Conservation (phyloP, 2,329 filamentous ascomycete genomes). For the Curvularia spicifera region DNA sequence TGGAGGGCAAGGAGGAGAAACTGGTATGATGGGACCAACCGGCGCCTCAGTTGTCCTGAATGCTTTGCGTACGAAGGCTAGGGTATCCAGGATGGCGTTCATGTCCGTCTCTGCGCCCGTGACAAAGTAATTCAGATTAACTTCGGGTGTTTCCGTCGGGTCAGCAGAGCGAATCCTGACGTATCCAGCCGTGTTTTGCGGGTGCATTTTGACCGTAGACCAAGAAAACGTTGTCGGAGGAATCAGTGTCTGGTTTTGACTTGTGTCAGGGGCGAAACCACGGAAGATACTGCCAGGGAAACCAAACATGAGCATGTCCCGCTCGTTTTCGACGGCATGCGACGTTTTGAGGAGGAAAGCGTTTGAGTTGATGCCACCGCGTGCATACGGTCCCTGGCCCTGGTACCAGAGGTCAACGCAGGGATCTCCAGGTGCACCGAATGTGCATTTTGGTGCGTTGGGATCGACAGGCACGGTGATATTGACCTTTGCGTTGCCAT, state of each 20-base stretch:
- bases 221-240: conserved; percentile 43
- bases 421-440: conserved; percentile 28
- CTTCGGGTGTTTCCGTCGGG: conserved; percentile 66
- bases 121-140: conserved; percentile 49
- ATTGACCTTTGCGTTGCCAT: conserved; percentile 51
- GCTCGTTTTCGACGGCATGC: conserved; percentile 53
- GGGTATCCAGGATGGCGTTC: conserved; percentile 60
- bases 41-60: conserved; percentile 60
- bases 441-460: conserved; percentile 22
- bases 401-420: conserved; percentile 28
- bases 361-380: conserved; percentile 58
- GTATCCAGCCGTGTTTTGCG: conserved; percentile 64
- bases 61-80: conserved; percentile 64
- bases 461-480: conserved; percentile 11
- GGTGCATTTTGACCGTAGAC: conserved; percentile 65
- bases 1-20: conserved; percentile 49
- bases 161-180: conserved; percentile 65
- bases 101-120: conserved; percentile 61
- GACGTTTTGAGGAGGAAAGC: conserved; percentile 54
- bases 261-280: conserved; percentile 59
- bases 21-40: conserved; percentile 39
- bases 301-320: conserved; percentile 60
- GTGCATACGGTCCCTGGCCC: conserved; percentile 40
- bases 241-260: conserved; percentile 46
- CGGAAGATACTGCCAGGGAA: conserved; percentile 55